Evolutionary conservation across 2,329 filamentous ascomycete species (phyloP), one percentile per base, ranked within the genome.

Genomic region (Beauveria sp.): DNA sequence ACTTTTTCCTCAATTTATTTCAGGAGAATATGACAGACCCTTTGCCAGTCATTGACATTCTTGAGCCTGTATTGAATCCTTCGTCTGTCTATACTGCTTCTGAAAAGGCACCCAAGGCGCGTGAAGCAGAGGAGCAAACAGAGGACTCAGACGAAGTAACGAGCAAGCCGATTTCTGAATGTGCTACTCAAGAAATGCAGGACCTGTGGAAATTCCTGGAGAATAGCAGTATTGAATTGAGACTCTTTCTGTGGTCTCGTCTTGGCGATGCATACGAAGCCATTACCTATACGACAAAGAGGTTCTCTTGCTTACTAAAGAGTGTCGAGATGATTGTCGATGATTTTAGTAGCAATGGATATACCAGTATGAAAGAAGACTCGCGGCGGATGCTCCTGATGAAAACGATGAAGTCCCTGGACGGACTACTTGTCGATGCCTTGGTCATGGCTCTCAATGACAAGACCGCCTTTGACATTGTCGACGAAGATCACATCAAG

Each of bases 1-100:
- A 97, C 70, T 98, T 98, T 73, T 98, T 99, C 74, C 81, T 92
- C 56, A 90, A 88, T 43, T 84, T 99, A 0, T 98, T 98, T 71
- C 89, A 90, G 63, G 87, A 92, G 43, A 89, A 95, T 62, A 84
- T 88, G 63, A 86, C 88, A 52, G 88, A 97, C 67, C 90, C 93
- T 0, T 83, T 93, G 14, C 83, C 88, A 5, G 85, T 97, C 22
- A 97, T 99, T 63, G 92, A 97, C 69, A 95, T 88, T 31, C 78
- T 99, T 42, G 95, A 99, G 69, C 95, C 95, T 4, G 89, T 99
- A 10, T 79, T 99, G 5, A 93, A 97, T 65, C 87, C 89, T 0
- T 77, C 81, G 5, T 80, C 85, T 0, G 83, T 86, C 1, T 77
- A 74, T 58, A 73, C 60, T 9, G 49, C 59, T 18, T n/a, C 28